These are phyloP conservation scores for Viola odorata DNA, from an alignment of 345 rosid genomes.

Conservation along the genomic window DNA sequence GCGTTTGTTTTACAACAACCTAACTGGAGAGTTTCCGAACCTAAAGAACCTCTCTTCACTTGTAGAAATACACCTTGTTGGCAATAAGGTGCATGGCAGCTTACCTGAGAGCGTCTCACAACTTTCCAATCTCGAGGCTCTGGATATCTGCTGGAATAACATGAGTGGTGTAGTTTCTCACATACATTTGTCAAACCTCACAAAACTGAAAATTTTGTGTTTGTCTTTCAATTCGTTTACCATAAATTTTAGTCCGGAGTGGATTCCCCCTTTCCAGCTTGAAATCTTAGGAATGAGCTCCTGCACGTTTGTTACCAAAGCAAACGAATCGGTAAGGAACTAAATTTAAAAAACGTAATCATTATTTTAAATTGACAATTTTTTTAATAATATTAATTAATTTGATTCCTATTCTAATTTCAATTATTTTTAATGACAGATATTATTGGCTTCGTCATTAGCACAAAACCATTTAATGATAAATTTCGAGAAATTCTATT, in stretches of 20 bases:
- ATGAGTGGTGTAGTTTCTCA: constrained; percentile 20
- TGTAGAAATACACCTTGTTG: neutral
- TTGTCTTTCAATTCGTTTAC: constrained; percentile 14
- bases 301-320: too few species aligned
- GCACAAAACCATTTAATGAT: too few species aligned
- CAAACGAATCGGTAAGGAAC: too few species aligned
- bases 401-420: too few species aligned
- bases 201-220: constrained; percentile 4
- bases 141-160: constrained; percentile 13
- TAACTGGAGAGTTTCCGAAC: constrained; percentile 4
- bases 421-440: too few species aligned
- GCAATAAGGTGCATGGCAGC: constrained; percentile 7
- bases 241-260: constrained; percentile 15
- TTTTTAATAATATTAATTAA: too few species aligned
- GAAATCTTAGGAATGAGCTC: neutral
- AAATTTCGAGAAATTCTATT: too few species aligned
- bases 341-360: too few species aligned
- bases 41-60: constrained; percentile 8
- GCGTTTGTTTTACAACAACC: constrained; percentile 1
- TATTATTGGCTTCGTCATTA: too few species aligned
- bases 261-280: constrained; percentile 30
- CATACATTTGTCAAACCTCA: constrained; percentile 25
- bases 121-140: constrained; percentile 2
- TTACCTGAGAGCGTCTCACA: constrained; percentile 11
- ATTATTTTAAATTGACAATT: too few species aligned